phyloP scores from a whole-genome alignment of 352 stramenopile genomes.

The Phytopythium chamaehyphon region DNA sequence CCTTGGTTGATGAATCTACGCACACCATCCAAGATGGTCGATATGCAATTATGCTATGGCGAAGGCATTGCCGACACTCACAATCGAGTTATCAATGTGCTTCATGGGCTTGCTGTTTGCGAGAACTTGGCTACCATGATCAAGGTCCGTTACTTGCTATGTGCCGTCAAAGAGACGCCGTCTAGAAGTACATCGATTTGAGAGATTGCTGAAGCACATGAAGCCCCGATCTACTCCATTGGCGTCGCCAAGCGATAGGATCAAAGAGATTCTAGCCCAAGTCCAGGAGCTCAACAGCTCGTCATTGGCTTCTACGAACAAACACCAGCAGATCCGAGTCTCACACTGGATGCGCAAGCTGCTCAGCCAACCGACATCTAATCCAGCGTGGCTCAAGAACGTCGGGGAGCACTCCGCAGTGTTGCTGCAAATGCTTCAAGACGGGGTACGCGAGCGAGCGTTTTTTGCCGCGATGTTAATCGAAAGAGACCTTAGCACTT shows the following conservation, averaged over 20 bases:
- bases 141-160: too few species aligned
- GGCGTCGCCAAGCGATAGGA: conserved; percentile 11
- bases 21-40: too few species aligned
- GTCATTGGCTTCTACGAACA: conserved; percentile 11
- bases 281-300: conserved; percentile 35
- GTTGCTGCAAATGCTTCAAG: conserved; percentile 48
- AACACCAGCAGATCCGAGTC: conserved; percentile 64
- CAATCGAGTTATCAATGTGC: too few species aligned
- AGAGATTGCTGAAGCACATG: neutral
- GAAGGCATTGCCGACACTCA: too few species aligned
- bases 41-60: too few species aligned
- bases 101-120: too few species aligned
- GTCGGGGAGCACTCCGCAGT: conserved; percentile 39
- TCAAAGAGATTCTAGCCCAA: conserved; percentile 30
- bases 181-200: too few species aligned
- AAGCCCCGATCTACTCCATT: neutral
- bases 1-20: too few species aligned
- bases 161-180: too few species aligned
- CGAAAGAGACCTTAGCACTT: too few species aligned
- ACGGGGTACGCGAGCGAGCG: conserved; percentile 36
- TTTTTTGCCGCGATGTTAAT: too few species aligned
- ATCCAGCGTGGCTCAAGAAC: conserved; percentile 54
- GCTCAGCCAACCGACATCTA: conserved; percentile 44
- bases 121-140: too few species aligned
- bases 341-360: conserved; percentile 57